A percentile compares a stretch with the other conserved stretches of the same genome.
These are phyloP conservation scores for Serendipita sp. DNA, from an alignment of 768 basidiomycete species.

Conservation along the genomic window DNA sequence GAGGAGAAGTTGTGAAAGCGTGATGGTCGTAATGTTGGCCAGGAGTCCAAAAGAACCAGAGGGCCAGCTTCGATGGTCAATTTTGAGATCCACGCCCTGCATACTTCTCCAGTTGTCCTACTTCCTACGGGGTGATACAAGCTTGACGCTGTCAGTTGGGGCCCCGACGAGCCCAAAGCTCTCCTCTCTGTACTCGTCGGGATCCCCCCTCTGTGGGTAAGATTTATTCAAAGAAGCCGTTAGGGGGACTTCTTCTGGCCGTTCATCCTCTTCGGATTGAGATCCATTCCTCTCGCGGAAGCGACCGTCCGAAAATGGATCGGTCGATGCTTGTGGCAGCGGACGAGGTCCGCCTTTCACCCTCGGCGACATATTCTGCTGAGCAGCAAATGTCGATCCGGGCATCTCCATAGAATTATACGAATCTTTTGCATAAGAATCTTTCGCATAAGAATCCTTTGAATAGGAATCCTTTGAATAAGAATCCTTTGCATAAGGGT, in stretches of 20 bases:
- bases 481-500: not conserved
- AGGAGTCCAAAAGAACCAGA: too few relatives aligned
- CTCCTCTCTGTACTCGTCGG: conserved; percentile 2
- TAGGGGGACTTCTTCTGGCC: not conserved
- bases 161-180: conserved; percentile 1
- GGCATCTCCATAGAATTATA: not conserved
- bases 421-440: not conserved
- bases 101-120: not conserved
- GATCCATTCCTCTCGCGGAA: not conserved
- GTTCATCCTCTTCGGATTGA: conserved; percentile 1
- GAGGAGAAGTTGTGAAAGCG: too few relatives aligned
- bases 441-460: conserved; percentile 1
- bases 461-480: too few relatives aligned
- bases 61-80: too few relatives aligned
- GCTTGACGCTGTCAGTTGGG: not conserved
- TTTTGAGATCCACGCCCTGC: too few relatives aligned
- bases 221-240: not conserved
- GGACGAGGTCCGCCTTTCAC: not conserved
- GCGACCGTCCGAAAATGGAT: not conserved
- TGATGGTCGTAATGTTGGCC: too few relatives aligned
- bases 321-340: not conserved
- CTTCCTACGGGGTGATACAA: not conserved
- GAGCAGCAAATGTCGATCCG: not conserved
- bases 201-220: not conserved
- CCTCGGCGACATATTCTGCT: not conserved